phyloP scores from a whole-genome alignment of 805 yeast species.

The Grigorovia humatica region DNA sequence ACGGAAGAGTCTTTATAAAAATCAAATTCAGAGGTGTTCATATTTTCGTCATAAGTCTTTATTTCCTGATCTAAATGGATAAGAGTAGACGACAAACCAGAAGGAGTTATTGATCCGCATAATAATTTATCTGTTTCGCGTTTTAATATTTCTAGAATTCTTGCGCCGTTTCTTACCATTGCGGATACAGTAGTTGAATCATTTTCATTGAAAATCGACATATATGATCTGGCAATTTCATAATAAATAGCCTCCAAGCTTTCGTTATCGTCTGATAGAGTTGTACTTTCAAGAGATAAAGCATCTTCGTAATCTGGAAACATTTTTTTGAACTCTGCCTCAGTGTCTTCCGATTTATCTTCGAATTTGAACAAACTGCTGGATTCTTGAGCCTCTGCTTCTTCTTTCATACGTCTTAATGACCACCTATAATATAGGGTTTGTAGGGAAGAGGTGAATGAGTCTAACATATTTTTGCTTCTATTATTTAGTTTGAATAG shows the following conservation, averaged over 20 bases:
- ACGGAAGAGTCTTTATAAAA: slow-evolving; percentile 60
- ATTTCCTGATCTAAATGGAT: slow-evolving; percentile 28
- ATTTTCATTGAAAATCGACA: slow-evolving; percentile 31
- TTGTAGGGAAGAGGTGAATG: slow-evolving; percentile 41
- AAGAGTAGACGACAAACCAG: slow-evolving; percentile 30
- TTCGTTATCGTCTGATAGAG: slow-evolving; percentile 4
- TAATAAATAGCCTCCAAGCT: slow-evolving; percentile 39
- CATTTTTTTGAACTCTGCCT: slow-evolving; percentile 65
- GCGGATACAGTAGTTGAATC: slow-evolving; percentile 13
- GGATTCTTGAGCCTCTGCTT: slow-evolving; percentile 37
- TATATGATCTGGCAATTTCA: slow-evolving; percentile 40
- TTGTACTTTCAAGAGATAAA: slow-evolving; percentile 13
- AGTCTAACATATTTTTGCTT: slow-evolving; percentile 13
- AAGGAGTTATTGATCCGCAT: slow-evolving; percentile 16
- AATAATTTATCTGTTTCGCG: slow-evolving; percentile 16
- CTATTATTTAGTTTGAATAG: slow-evolving; percentile 30
- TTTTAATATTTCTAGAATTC: slow-evolving; percentile 23
- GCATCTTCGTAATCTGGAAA: slow-evolving; percentile 81
- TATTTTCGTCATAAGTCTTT: slow-evolving; percentile 17
- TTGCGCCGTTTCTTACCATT: slow-evolving; percentile 35
- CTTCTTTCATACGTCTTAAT: slow-evolving; percentile 52
- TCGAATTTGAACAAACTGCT: slow-evolving; percentile 56
- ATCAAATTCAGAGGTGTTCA: slow-evolving; percentile 27
- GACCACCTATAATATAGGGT: slow-evolving; percentile 75
- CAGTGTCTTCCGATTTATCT: slow-evolving; percentile 57